Conservation (phyloP, 768 basidiomycete genomes). For the Phanerochaete sordida region DNA sequence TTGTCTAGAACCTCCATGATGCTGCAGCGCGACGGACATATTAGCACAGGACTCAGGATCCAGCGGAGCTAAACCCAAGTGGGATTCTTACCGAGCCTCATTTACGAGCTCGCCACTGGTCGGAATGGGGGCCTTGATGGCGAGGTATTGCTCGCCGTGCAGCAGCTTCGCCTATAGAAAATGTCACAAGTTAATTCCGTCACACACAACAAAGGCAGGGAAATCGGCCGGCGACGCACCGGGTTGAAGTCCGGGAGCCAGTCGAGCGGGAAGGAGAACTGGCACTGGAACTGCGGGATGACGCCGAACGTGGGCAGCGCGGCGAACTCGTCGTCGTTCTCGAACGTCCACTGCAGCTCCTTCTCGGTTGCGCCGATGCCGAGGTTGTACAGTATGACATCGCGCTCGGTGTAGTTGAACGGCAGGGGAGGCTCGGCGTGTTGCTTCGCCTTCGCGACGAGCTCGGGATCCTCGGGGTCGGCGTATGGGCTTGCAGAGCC, state of each 20-base stretch:
- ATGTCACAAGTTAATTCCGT: neutral
- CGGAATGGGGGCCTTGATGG: slow-evolving; percentile 83
- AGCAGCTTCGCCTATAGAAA: slow-evolving; percentile 84
- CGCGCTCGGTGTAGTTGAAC: slow-evolving; percentile 81
- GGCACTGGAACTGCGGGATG: slow-evolving; percentile 83
- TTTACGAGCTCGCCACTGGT: slow-evolving; percentile 78
- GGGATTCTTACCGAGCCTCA: slow-evolving; percentile 54
- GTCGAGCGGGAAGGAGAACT: slow-evolving; percentile 63
- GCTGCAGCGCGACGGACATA: slow-evolving; percentile 31
- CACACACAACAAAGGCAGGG: neutral
- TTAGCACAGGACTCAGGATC: neutral
- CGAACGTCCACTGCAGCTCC: slow-evolving; percentile 89
- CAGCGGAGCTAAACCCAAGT: neutral
- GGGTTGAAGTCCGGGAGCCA: slow-evolving; percentile 96
- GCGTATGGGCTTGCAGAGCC: slow-evolving; percentile 41
- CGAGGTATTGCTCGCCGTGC: slow-evolving; percentile 95
- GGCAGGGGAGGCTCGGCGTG: slow-evolving; percentile 47
- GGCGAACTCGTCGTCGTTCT: slow-evolving; percentile 81
- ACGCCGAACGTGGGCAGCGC: slow-evolving; percentile 95
- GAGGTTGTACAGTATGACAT: slow-evolving; percentile 93
- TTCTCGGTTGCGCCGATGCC: slow-evolving; percentile 92
- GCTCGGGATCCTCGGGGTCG: slow-evolving; percentile 78
- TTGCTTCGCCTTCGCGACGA: slow-evolving; percentile 83
- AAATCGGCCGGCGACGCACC: slow-evolving; percentile 36
- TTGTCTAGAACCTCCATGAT: slow-evolving; percentile 82